These are phyloP conservation scores for Boletus speciosus DNA, from an alignment of 768 basidiomycete genomes.

Conservation along the genomic window DNA sequence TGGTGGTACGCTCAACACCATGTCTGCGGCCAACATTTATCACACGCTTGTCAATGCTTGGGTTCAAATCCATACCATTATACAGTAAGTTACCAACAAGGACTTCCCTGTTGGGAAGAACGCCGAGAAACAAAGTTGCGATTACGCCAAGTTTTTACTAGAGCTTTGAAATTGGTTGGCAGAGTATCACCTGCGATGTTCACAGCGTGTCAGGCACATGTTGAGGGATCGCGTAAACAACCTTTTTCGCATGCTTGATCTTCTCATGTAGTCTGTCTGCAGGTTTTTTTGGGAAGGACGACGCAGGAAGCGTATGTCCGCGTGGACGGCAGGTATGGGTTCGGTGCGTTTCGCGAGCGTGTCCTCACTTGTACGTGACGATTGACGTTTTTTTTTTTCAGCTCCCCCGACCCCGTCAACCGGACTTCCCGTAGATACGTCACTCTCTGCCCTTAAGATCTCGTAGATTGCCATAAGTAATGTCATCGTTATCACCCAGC, in stretches of 20 bases:
- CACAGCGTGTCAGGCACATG: not conserved
- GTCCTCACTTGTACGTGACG: not conserved
- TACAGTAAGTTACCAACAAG: not conserved
- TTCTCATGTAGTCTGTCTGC: not conserved
- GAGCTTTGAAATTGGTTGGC: not conserved
- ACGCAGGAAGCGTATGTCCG: not conserved
- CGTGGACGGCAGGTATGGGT: not conserved
- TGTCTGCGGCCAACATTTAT: not conserved
- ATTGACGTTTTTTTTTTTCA: not conserved
- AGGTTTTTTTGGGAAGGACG: not conserved
- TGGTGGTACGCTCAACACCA: not conserved
- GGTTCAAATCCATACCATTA: not conserved
- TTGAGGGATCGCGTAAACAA: not conserved
- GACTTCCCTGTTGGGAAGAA: not conserved
- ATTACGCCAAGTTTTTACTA: constrained; percentile 2
- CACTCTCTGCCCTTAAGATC: not conserved
- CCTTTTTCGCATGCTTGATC: not conserved
- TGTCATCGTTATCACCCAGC: not conserved
- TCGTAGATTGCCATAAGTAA: not conserved
- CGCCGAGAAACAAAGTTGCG: not conserved
- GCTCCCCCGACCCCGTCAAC: not conserved
- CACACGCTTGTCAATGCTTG: not conserved
- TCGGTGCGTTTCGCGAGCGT: not conserved
- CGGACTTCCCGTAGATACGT: constrained; percentile 2
- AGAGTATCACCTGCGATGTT: not conserved